Percentiles rank a stretch among this genome's conserved stretches.
phyloP scores from a whole-genome alignment of 805 yeast genomes.

The Isabelozyma pseudorhagii region DNA sequence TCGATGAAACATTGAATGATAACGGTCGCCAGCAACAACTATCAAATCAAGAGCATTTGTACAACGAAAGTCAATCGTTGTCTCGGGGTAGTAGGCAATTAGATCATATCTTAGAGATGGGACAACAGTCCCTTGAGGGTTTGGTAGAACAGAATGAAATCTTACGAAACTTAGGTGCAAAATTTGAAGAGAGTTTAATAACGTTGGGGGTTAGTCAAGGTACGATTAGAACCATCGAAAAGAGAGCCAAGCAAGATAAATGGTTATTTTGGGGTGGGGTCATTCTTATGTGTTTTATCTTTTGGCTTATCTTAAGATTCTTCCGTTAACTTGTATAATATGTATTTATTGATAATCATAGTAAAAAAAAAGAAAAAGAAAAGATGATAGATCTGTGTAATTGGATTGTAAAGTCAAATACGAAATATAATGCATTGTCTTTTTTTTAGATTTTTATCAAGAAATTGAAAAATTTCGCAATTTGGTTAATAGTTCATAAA shows the following conservation, averaged over 20 bases:
- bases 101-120: constrained; percentile 89
- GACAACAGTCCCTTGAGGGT: constrained; percentile 80
- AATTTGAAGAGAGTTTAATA: constrained; percentile 63
- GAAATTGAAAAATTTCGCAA: neutral
- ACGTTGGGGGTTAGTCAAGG: constrained; percentile 86
- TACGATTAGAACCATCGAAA: constrained; percentile 76
- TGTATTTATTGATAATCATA: neutral
- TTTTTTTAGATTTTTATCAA: neutral
- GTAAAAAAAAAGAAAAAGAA: too few species aligned
- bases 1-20: constrained; percentile 22
- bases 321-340: constrained; percentile 41
- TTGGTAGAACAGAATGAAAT: constrained; percentile 80
- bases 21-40: constrained; percentile 24
- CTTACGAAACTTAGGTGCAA: constrained; percentile 57
- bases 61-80: constrained; percentile 63
- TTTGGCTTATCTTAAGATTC: constrained; percentile 65
- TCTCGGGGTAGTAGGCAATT: constrained; percentile 74
- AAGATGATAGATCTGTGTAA: too few species aligned
- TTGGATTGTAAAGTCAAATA: too few species aligned
- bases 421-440: too few species aligned
- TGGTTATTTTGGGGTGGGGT: constrained; percentile 81
- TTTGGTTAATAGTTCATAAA: neutral
- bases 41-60: constrained; percentile 58
- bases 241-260: constrained; percentile 82
- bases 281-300: constrained; percentile 54